A percentile compares a stretch with the other conserved stretches of the same genome.
phyloP scores from a whole-genome alignment of 1,139 yeast genomes.

The Trichomonascaceae sp. region DNA sequence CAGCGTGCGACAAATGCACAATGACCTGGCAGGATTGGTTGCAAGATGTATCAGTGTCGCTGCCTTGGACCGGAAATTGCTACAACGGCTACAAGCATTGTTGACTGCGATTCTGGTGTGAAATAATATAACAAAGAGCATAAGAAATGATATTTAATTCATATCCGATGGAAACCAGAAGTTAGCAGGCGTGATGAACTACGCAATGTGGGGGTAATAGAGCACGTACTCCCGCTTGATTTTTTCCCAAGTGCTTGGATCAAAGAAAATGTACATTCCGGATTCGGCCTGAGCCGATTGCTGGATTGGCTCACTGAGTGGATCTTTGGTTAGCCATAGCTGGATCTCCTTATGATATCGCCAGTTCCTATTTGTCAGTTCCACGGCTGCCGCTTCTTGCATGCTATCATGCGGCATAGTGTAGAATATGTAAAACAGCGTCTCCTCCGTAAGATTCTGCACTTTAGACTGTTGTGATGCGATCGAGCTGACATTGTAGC shows the following conservation, averaged over 20 bases:
- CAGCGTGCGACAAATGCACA: no score
- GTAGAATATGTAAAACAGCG: conserved; percentile 85
- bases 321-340: conserved; percentile 94
- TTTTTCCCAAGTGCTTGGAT: conserved; percentile 93
- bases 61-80: no score
- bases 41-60: no score
- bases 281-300: conserved; percentile 80
- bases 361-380: conserved; percentile 82
- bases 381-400: conserved; percentile 91
- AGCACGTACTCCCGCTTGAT: conserved; percentile 43
- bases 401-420: conserved; percentile 86
- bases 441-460: conserved; percentile 74
- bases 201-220: conserved; percentile 32
- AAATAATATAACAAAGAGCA: no score
- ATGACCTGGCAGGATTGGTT: no score
- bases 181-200: no score
- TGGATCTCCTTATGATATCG: conserved; percentile 91
- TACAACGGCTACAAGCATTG: no score
- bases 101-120: no score
- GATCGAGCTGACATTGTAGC: conserved; percentile 40
- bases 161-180: no score
- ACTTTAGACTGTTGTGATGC: conserved; percentile 59
- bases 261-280: conserved; percentile 93
- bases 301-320: conserved; percentile 76
- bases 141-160: no score